Percentiles rank a stretch among this genome's conserved stretches.
These are phyloP conservation scores for Capsicum baccatum DNA, from an alignment of 257 asterid species.

Conservation along the genomic window DNA sequence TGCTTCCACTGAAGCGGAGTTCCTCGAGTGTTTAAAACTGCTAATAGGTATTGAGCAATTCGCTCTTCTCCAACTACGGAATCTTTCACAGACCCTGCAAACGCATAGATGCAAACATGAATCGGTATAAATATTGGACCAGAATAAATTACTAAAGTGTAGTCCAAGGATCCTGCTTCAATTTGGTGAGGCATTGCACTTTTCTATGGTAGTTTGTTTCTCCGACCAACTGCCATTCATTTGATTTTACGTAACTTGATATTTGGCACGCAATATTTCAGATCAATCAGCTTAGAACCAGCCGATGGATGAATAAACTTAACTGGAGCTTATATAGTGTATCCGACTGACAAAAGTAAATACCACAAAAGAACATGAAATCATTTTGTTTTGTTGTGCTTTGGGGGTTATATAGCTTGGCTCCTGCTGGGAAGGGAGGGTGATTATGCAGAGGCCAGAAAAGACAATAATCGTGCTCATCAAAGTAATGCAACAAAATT, in stretches of 20 bases:
- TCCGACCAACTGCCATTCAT: neutral
- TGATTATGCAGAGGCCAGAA: neutral
- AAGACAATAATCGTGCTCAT: neutral
- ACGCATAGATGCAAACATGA: neutral
- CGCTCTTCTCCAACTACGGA: constrained; percentile 96
- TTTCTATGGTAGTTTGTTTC: neutral
- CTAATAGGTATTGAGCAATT: constrained; percentile 79
- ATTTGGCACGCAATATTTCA: neutral
- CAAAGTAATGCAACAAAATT: neutral
- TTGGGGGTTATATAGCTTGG: neutral
- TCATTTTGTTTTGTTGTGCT: neutral
- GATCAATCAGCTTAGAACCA: neutral
- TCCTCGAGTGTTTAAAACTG: constrained; percentile 84
- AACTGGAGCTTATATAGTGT: neutral
- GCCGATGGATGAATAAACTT: constrained; percentile 17
- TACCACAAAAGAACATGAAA: neutral
- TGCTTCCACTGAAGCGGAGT: constrained; percentile 93
- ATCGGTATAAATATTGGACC: neutral
- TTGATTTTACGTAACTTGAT: too few relatives aligned
- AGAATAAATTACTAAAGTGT: neutral
- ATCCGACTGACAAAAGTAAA: neutral
- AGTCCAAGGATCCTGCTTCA: neutral
- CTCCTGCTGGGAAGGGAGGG: neutral
- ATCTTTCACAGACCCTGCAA: constrained; percentile 92
- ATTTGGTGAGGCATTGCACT: neutral